phyloP scores from a whole-genome alignment of 768 basidiomycete genomes.

The Psilocybe azurescens region DNA sequence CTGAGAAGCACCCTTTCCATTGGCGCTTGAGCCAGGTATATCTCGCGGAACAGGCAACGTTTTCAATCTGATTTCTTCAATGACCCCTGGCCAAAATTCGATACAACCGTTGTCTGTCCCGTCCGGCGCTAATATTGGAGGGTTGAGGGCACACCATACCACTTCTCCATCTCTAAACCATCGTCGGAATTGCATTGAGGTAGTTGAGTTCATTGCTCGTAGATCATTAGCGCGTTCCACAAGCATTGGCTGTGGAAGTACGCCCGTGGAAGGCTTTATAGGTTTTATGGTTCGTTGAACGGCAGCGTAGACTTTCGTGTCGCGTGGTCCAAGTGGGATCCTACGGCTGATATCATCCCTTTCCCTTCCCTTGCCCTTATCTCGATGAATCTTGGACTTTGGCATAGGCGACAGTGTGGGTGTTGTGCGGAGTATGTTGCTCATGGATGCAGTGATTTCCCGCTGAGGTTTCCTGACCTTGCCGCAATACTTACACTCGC shows the following conservation, averaged over 20 bases:
- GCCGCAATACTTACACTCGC: conserved; percentile 80
- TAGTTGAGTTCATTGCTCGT: conserved; percentile 55
- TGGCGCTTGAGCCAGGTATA: neutral
- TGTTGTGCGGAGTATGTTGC: conserved; percentile 29
- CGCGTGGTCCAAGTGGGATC: conserved; percentile 23
- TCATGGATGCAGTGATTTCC: conserved; percentile 68
- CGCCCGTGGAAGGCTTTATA: conserved; percentile 35
- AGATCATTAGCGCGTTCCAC: conserved; percentile 71
- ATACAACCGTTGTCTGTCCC: conserved; percentile 50
- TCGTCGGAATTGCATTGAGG: conserved; percentile 51
- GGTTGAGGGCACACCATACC: conserved; percentile 67
- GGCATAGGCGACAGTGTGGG: conserved; percentile 27
- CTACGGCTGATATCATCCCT: conserved; percentile 20
- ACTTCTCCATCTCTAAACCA: conserved; percentile 75
- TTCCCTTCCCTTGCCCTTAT: conserved; percentile 30
- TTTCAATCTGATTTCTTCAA: conserved; percentile 61
- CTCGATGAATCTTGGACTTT: conserved; percentile 26
- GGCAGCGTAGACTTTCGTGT: conserved; percentile 43
- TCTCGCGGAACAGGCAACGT: conserved; percentile 41
- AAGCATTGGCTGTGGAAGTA: conserved; percentile 52
- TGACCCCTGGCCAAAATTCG: conserved; percentile 74
- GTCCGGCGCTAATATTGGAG: conserved; percentile 49
- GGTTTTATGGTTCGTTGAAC: conserved; percentile 41
- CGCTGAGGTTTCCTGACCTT: conserved; percentile 66
- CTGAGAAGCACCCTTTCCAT: conserved; percentile 1